Percentiles rank a stretch among this genome's conserved stretches.
phyloP scores from a whole-genome alignment of 1,284 basidiomycete species.

The Apiotrichum sp. region DNA sequence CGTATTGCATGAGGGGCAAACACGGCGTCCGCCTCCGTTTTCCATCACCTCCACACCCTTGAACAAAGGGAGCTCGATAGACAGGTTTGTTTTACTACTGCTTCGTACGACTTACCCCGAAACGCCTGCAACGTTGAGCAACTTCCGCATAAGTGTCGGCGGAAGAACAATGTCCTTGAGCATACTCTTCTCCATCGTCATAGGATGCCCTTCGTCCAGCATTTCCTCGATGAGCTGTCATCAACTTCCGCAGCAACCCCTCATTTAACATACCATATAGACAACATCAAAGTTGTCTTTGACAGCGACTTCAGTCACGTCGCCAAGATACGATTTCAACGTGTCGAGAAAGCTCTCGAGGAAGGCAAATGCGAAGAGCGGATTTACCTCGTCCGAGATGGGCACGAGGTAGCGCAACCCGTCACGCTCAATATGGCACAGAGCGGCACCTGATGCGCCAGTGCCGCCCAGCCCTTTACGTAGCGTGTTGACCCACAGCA shows the following conservation, averaged over 20 bases:
- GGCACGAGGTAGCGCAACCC: conserved; percentile 72
- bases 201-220: conserved; percentile 84
- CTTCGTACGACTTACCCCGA: conserved; percentile 49
- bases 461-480: conserved; percentile 11
- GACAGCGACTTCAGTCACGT: conserved; percentile 62
- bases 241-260: not conserved
- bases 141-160: conserved; percentile 73
- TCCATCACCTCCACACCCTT: too few species aligned
- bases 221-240: conserved; percentile 86
- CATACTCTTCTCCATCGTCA: conserved; percentile 88
- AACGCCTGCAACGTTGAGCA: conserved; percentile 59
- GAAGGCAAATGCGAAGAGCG: conserved; percentile 82
- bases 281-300: conserved; percentile 94
- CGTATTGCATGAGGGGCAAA: too few species aligned
- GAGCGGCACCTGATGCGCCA: conserved; percentile 31
- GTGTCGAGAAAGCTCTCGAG: conserved; percentile 77
- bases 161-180: conserved; percentile 87
- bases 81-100: too few species aligned
- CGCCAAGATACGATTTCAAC: conserved; percentile 79
- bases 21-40: too few species aligned
- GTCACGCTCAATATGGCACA: conserved; percentile 65
- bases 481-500: conserved; percentile 42
- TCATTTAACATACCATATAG: conserved; percentile 64
- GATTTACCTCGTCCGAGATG: conserved; percentile 70
- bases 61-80: too few species aligned